Conservation (phyloP, 257 asterid genomes). For the Cruciata laevipes region DNA sequence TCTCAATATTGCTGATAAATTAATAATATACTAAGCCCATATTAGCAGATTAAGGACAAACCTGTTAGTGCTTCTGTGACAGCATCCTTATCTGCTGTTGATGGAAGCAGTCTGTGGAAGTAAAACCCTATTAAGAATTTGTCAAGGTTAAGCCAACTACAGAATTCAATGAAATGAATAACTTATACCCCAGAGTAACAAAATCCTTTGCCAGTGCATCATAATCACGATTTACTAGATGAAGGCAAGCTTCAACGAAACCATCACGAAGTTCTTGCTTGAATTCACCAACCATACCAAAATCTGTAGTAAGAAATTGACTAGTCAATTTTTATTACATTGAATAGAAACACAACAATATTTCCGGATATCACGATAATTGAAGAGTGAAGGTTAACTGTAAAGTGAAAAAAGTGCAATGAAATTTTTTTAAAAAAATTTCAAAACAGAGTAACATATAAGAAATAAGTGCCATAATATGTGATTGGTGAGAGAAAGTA, state of each 20-base stretch:
- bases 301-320: slow-evolving; percentile 42
- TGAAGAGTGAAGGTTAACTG: neutral
- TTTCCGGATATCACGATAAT: neutral
- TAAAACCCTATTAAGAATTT: slow-evolving; percentile 16
- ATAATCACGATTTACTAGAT: slow-evolving; percentile 96
- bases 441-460: neutral
- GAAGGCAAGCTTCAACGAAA: slow-evolving; percentile 96
- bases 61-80: slow-evolving; percentile 91
- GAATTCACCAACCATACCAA: slow-evolving; percentile 99
- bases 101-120: slow-evolving; percentile 79
- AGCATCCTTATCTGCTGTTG: slow-evolving; percentile 80
- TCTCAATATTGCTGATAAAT: neutral
- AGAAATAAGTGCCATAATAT: neutral
- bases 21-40: neutral
- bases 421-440: neutral
- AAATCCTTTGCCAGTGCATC: slow-evolving; percentile 87
- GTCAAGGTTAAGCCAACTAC: slow-evolving; percentile 9
- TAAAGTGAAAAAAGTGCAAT: neutral
- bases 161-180: slow-evolving; percentile 20
- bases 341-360: neutral
- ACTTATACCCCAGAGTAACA: slow-evolving; percentile 84
- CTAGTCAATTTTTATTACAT: neutral
- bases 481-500: neutral
- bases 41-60: slow-evolving; percentile 11
- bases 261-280: slow-evolving; percentile 92